phyloP scores from a whole-genome alignment of 1,284 basidiomycete genomes.

The Bjerkandera adusta region DNA sequence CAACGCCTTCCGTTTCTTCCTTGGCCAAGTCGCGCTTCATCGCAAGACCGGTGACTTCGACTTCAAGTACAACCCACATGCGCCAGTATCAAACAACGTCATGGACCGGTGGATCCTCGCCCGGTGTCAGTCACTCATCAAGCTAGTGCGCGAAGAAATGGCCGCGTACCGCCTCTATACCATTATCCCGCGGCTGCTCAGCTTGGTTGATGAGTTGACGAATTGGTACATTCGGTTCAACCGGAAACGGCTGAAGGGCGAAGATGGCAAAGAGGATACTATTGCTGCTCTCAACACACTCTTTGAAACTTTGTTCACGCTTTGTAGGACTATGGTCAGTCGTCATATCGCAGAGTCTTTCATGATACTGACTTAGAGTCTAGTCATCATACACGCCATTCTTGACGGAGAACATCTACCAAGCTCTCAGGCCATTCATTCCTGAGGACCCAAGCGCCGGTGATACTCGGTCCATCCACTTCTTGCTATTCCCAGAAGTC shows the following conservation, averaged over 20 bases:
- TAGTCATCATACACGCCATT: conserved; percentile 98
- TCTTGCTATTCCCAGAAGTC: conserved; percentile 91
- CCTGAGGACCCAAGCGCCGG: conserved; percentile 68
- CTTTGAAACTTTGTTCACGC: conserved; percentile 93
- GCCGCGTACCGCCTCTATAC: conserved; percentile 97
- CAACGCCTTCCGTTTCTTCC: conserved; percentile 99
- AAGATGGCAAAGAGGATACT: conserved; percentile 90
- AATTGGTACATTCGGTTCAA: conserved; percentile 99
- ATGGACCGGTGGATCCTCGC: conserved; percentile 99
- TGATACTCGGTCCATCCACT: conserved; percentile 93
- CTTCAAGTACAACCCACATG: conserved; percentile 88
- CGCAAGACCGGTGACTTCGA: conserved; percentile 81
- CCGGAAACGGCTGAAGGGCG: conserved; percentile 92
- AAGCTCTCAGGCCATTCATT: conserved; percentile 84
- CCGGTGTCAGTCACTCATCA: conserved; percentile 94
- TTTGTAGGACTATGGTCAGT: conserved; percentile 91
- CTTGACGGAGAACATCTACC: conserved; percentile 96
- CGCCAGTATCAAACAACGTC: conserved; percentile 86
- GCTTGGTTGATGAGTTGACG: conserved; percentile 94
- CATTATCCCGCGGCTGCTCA: conserved; percentile 91
- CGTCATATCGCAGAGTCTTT: conserved; percentile 4
- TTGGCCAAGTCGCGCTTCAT: conserved; percentile 89
- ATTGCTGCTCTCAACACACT: conserved; percentile 90
- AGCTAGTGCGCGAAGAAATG: conserved; percentile 93
- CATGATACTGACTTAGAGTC: conserved; percentile 10